phyloP scores from a whole-genome alignment of 805 yeast species.

The Candida parachauliodes region DNA sequence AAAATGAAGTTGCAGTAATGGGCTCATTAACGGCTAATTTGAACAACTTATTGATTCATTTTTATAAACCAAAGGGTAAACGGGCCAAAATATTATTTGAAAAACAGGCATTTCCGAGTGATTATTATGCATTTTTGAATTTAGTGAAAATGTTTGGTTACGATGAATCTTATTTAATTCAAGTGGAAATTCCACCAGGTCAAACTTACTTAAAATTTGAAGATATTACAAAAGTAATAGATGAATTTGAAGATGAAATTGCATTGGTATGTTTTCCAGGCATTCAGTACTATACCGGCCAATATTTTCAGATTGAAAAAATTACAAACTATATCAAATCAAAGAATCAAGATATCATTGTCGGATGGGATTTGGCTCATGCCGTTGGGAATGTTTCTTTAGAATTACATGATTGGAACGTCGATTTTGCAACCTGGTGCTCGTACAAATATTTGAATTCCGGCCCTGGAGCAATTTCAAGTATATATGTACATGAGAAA shows the following conservation, averaged over 20 bases:
- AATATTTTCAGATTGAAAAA: constrained; percentile 66
- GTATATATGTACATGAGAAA: constrained; percentile 70
- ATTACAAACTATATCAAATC: constrained; percentile 64
- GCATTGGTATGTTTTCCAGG: constrained; percentile 83
- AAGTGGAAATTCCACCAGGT: constrained; percentile 56
- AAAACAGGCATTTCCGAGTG: constrained; percentile 88
- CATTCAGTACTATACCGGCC: constrained; percentile 91
- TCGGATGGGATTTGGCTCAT: constrained; percentile 96
- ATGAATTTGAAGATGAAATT: constrained; percentile 52
- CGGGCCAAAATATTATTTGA: constrained; percentile 77
- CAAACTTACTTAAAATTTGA: constrained; percentile 57
- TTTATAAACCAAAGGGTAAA: constrained; percentile 62
- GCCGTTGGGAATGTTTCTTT: constrained; percentile 86
- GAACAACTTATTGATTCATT: constrained; percentile 68
- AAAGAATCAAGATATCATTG: constrained; percentile 39
- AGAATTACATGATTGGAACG: constrained; percentile 79
- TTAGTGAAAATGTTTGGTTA: constrained; percentile 62
- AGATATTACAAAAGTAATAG: constrained; percentile 56
- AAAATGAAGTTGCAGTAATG: constrained; percentile 82
- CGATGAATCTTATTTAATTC: constrained; percentile 55
- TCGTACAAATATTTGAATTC: constrained; percentile 86
- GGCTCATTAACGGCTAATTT: constrained; percentile 81
- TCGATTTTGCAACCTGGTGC: constrained; percentile 95
- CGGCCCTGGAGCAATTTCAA: constrained; percentile 94
- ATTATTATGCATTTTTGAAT: constrained; percentile 78